phyloP scores from a whole-genome alignment of 2,329 filamentous ascomycete species.

The Ceratocystis cubensis region DNA sequence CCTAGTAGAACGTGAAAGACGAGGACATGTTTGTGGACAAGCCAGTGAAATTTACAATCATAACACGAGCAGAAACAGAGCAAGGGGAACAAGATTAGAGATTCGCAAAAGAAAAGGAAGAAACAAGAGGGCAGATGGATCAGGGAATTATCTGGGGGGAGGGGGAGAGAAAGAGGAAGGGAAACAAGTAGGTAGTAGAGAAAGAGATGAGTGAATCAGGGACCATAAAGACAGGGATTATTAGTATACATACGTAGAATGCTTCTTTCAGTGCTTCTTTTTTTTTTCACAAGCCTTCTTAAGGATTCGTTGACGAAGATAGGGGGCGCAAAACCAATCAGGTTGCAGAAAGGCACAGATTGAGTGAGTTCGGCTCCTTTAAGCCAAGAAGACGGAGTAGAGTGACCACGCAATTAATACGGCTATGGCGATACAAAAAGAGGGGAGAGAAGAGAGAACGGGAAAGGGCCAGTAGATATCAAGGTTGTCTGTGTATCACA shows the following conservation, averaged over 20 bases:
- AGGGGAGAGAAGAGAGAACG: neutral
- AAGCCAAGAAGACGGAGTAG: neutral
- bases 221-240: slow-evolving; percentile 1
- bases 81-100: neutral
- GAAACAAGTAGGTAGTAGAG: neutral
- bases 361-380: neutral
- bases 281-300: neutral
- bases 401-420: no score
- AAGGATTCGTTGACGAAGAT: neutral
- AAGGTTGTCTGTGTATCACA: neutral
- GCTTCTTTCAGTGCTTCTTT: slow-evolving; percentile 8
- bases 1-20: neutral
- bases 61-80: neutral
- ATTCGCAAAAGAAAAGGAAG: slow-evolving; percentile 1
- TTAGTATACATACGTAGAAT: neutral
- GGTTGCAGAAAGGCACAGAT: neutral
- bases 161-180: neutral
- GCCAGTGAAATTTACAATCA: neutral
- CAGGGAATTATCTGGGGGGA: neutral
- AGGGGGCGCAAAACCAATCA: neutral
- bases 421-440: neutral
- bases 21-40: neutral
- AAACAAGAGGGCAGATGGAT: slow-evolving; percentile 1
- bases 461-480: neutral
- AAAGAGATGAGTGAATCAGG: slow-evolving; percentile 1